phyloP scores from a whole-genome alignment of 2,329 filamentous ascomycete genomes.

The Aphanoascus verrucosus region DNA sequence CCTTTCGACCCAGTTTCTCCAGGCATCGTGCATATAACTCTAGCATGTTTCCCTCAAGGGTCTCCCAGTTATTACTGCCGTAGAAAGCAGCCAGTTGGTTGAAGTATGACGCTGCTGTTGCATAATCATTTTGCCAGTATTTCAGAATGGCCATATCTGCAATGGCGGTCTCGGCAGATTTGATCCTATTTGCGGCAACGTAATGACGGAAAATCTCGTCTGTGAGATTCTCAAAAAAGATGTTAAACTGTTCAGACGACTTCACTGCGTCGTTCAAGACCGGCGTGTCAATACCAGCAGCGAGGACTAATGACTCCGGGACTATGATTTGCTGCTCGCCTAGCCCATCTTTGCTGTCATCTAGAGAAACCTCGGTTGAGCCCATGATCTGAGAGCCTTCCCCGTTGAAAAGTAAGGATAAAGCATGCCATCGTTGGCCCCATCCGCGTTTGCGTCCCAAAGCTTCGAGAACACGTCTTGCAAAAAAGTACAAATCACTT shows the following conservation, averaged over 20 bases:
- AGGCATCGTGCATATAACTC: conserved; percentile 78
- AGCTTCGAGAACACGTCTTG: conserved; percentile 66
- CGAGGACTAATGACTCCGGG: conserved; percentile 17
- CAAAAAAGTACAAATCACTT: conserved; percentile 71
- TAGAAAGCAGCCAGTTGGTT: conserved; percentile 69
- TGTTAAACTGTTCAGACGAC: conserved; percentile 54
- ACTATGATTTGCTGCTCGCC: conserved; percentile 11
- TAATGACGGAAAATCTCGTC: conserved; percentile 76
- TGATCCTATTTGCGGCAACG: conserved; percentile 62
- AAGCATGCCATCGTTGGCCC: conserved; percentile 62
- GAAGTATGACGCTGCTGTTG: conserved; percentile 65
- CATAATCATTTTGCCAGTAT: conserved; percentile 63
- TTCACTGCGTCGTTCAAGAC: conserved; percentile 52
- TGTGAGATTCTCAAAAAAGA: conserved; percentile 64
- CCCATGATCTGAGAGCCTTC: conserved; percentile 21
- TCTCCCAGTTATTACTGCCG: conserved; percentile 63
- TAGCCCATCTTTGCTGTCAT: conserved; percentile 20
- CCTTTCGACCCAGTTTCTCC: conserved; percentile 60
- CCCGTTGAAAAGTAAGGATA: conserved; percentile 35
- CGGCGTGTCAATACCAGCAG: conserved; percentile 44
- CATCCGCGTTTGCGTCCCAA: conserved; percentile 62
- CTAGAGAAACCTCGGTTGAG: conserved; percentile 29
- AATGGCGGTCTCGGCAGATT: conserved; percentile 66
- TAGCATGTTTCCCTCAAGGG: conserved; percentile 71
- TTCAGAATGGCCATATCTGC: conserved; percentile 80